phyloP scores from a whole-genome alignment of 208 protist species.

The Spongospora subterranea region DNA sequence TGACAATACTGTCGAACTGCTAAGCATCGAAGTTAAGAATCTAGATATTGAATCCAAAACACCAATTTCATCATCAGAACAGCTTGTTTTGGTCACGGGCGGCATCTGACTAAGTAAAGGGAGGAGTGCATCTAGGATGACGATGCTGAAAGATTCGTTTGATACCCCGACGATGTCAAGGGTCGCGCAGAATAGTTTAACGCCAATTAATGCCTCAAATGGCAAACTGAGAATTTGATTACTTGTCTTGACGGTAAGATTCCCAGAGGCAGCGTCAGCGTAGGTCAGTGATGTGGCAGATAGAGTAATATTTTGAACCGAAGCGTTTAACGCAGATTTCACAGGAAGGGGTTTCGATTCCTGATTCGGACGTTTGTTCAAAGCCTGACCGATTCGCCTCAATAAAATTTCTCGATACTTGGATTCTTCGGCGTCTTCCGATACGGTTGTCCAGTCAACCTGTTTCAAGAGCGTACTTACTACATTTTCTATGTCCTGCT shows the following conservation, averaged over 20 bases:
- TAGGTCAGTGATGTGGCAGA: no score
- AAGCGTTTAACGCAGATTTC: no score
- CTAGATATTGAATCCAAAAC: slow-evolving; percentile 28
- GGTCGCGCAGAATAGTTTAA: neutral
- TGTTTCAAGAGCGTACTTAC: neutral
- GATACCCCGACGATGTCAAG: neutral
- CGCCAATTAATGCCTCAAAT: slow-evolving; percentile 19
- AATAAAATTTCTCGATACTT: neutral
- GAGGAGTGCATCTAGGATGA: neutral
- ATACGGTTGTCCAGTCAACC: neutral
- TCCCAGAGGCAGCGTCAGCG: no score
- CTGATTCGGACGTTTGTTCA: no score
- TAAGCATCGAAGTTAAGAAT: slow-evolving; percentile 24
- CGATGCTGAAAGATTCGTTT: neutral
- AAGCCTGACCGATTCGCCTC: neutral
- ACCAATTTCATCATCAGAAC: neutral
- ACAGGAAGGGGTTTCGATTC: no score
- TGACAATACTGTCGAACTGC: neutral
- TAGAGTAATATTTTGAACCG: no score
- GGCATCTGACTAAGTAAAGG: slow-evolving; percentile 1
- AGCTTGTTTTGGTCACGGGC: neutral
- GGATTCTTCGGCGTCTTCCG: neutral
- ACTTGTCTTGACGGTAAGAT: no score
- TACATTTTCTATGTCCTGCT: neutral
- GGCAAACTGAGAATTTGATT: no score